Base-by-base conservation (phyloP, 2,329 filamentous ascomycete genomes). In the Ophiosphaerella narmari region DNA sequence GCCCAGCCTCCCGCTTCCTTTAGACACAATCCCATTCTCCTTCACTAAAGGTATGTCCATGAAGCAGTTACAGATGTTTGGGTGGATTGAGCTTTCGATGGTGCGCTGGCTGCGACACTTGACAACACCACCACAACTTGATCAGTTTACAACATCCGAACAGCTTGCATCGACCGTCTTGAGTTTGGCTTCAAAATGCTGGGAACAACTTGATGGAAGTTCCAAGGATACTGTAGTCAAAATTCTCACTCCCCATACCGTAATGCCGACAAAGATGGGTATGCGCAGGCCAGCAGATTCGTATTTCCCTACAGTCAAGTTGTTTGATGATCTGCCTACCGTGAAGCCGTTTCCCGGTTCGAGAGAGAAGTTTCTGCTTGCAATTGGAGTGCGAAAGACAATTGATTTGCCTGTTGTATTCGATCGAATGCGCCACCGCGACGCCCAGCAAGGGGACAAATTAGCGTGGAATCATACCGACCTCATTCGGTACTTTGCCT, bases 361-460 rank as follows among this genome's bases (percentile, higher is more conserved):
- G 11, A 97, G 97, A 69, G 93, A 97, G 39, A 97, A 95, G 70
- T 90, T 99, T 54, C 75, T 99, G 37, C 77, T 82, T 2, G 84
- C 89, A 2, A 78, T 99, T 29, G 93, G 94, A 3, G 92, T 99
- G 23, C 86, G 94, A 51, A 97, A 97, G 76, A 99, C 94, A 0
- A 87, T 99, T 16, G 94, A 99, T 61, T 78, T 99, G 2, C 91
- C 91, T 29, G 93, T 95, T 26, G 95, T 99, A 26, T 97, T 99
- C 65, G 88, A 89, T 21, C 84, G 93, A 38, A 81, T 99, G 37
- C 82, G 97, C 59, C 86, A 82, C 43, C 80, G 82, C 13, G 78
- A 85, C 12, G 72, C 71, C 8, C 77, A 79, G n/a, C 54, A 72
- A 2, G 67, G 75, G 16, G 81, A 82, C 23, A 78, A 78, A 18